Conservation (phyloP, 768 basidiomycete species). For the Russula earlei region DNA sequence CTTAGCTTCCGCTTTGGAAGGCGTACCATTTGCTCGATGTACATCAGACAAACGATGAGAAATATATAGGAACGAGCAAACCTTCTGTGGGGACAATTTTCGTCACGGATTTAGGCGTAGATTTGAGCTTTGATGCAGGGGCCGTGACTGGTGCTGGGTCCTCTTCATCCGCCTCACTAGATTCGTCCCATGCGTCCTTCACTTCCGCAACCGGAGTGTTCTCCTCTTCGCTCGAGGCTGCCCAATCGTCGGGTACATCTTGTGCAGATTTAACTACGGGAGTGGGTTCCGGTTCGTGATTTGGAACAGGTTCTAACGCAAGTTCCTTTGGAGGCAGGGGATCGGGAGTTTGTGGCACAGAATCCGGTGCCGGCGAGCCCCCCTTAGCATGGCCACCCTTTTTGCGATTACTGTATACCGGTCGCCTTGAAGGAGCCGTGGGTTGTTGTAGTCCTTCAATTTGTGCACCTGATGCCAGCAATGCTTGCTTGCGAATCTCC, state of each 20-base stretch:
- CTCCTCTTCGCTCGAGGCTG: slow-evolving; percentile 55
- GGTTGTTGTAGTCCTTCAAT: slow-evolving; percentile 80
- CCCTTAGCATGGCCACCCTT: slow-evolving; percentile 55
- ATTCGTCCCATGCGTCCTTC: slow-evolving; percentile 37
- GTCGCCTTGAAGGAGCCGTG: slow-evolving; percentile 52
- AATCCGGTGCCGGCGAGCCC: slow-evolving; percentile 44
- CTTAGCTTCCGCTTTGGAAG: slow-evolving; percentile 2
- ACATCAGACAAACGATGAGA: background rate
- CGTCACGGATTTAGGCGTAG: background rate
- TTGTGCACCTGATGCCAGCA: slow-evolving; percentile 80
- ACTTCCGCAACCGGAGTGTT: slow-evolving; percentile 16
- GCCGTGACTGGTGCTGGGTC: background rate
- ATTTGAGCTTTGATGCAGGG: slow-evolving; percentile 1
- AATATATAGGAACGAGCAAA: background rate
- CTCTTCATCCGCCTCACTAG: slow-evolving; percentile 31
- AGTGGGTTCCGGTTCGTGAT: slow-evolving; percentile 17
- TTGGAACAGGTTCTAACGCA: slow-evolving; percentile 20
- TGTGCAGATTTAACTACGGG: slow-evolving; percentile 27
- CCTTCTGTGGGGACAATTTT: slow-evolving; percentile 8
- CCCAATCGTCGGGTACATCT: slow-evolving; percentile 45
- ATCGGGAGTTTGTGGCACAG: slow-evolving; percentile 33
- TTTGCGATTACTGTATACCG: slow-evolving; percentile 77
- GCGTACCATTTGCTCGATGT: slow-evolving; percentile 8
- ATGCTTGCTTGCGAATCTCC: slow-evolving; percentile 82
- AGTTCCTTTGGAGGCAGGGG: slow-evolving; percentile 17